These are phyloP conservation scores for Scutellaria baicalensis DNA, from an alignment of 257 asterid species.

Conservation along the genomic window DNA sequence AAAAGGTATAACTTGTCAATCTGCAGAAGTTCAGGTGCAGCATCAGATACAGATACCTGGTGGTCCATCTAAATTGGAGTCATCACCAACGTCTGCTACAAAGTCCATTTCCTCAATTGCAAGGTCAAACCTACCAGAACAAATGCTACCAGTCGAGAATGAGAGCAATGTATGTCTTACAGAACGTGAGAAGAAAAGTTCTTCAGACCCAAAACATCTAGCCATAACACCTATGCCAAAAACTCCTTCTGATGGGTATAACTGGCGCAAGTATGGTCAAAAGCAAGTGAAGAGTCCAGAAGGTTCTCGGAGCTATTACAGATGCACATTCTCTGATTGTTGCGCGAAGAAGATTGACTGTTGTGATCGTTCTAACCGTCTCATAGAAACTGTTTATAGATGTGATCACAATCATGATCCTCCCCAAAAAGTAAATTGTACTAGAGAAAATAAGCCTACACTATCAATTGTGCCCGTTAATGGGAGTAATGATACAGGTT, in stretches of 20 bases:
- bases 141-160: conserved; percentile 24
- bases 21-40: conserved; percentile 22
- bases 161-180: conserved; percentile 16
- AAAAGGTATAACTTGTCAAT: conserved; percentile 16
- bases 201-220: conserved; percentile 26
- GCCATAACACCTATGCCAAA: conserved; percentile 33
- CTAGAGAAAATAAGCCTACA: conserved; percentile 35
- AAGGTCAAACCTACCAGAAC: conserved; percentile 33
- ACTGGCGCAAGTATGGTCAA: conserved; percentile 97
- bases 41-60: conserved; percentile 18
- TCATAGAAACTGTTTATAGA: conserved; percentile 66
- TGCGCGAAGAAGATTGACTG: conserved; percentile 86
- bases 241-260: conserved; percentile 73
- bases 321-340: conserved; percentile 81
- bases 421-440: conserved; percentile 51
- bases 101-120: conserved; percentile 37
- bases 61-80: conserved; percentile 33
- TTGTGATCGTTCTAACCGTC: conserved; percentile 46
- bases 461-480: conserved; percentile 27
- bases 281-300: conserved; percentile 96
- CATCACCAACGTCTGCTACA: conserved; percentile 36
- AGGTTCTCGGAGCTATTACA: conserved; percentile 91
- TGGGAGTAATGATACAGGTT: conserved; percentile 27
- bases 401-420: conserved; percentile 87
- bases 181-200: conserved; percentile 31